Conservation (phyloP, 495 filamentous ascomycete genomes). For the Glonium stellatum region DNA sequence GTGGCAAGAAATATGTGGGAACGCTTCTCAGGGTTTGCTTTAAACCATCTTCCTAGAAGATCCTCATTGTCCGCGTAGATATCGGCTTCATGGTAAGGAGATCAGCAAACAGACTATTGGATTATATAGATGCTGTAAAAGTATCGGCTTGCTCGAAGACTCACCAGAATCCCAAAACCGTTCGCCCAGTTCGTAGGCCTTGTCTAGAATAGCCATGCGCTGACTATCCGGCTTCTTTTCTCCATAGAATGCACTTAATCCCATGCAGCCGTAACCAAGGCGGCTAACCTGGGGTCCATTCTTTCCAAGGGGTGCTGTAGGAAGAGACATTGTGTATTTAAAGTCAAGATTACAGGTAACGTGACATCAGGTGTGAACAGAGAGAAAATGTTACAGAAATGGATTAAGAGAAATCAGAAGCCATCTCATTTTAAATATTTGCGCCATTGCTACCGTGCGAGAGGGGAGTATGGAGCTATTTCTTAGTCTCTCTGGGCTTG, state of each 20-base stretch:
- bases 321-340: conserved; percentile 17
- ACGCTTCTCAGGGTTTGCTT: conserved; percentile 43
- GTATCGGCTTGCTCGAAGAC: not conserved
- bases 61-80: conserved; percentile 49
- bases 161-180: conserved; percentile 51
- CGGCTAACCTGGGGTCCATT: conserved; percentile 39
- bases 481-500: too few species aligned
- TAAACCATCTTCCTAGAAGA: conserved; percentile 52
- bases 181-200: conserved; percentile 48
- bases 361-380: not conserved
- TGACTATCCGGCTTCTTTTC: conserved; percentile 38
- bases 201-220: conserved; percentile 47
- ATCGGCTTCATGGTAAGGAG: conserved; percentile 40
- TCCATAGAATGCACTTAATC: conserved; percentile 42
- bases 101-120: not conserved
- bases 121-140: not conserved
- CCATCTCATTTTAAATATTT: too few species aligned
- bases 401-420: too few species aligned
- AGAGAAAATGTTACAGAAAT: too few species aligned
- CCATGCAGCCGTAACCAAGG: conserved; percentile 53
- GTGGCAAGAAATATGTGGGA: conserved; percentile 54
- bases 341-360: conserved; percentile 1
- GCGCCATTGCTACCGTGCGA: too few species aligned
- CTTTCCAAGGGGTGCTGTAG: conserved; percentile 16
- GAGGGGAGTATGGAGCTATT: too few species aligned